These are phyloP conservation scores for Cochlearia excelsa DNA, from an alignment of 345 rosid genomes.

Conservation along the genomic window DNA sequence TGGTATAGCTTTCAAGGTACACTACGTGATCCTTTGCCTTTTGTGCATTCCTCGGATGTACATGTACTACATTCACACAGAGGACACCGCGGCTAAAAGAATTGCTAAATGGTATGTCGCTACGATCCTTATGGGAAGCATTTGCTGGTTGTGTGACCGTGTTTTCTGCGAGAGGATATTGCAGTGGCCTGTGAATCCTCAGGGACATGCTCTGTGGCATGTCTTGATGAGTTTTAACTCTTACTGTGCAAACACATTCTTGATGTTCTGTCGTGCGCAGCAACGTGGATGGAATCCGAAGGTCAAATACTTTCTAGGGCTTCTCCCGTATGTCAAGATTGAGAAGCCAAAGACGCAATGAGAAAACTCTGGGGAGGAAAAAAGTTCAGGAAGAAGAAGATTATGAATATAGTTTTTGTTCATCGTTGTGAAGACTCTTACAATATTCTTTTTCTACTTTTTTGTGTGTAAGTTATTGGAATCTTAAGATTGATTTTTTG, in stretches of 20 bases:
- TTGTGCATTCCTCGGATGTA: slow-evolving; percentile 89
- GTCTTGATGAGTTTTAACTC: slow-evolving; percentile 85
- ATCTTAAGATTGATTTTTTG: slow-evolving; percentile 28
- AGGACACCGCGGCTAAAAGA: slow-evolving; percentile 60
- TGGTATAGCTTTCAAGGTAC: slow-evolving; percentile 82
- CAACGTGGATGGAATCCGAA: slow-evolving; percentile 77
- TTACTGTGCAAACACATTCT: slow-evolving; percentile 83
- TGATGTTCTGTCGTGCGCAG: slow-evolving; percentile 96
- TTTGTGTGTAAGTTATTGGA: slow-evolving; percentile 23
- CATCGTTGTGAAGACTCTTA: slow-evolving; percentile 26
- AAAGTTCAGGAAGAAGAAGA: slow-evolving; percentile 13
- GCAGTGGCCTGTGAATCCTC: slow-evolving; percentile 69
- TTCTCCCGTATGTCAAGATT: slow-evolving; percentile 78
- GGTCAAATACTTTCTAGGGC: slow-evolving; percentile 51
- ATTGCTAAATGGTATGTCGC: slow-evolving; percentile 69
- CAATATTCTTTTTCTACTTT: slow-evolving; percentile 1
- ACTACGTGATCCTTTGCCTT: slow-evolving; percentile 68
- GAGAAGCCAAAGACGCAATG: slow-evolving; percentile 68
- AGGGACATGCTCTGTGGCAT: slow-evolving; percentile 96
- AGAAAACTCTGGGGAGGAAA: slow-evolving; percentile 11
- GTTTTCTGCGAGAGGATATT: slow-evolving; percentile 55
- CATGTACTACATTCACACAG: slow-evolving; percentile 90
- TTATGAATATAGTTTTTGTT: slow-evolving; percentile 34
- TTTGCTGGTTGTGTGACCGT: slow-evolving; percentile 77
- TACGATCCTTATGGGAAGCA: slow-evolving; percentile 52